Evolutionary conservation across 1,284 basidiomycete species (phyloP), one percentile per base, ranked within the genome.

Genomic region (Rhodotorula mucilaginosa): DNA sequence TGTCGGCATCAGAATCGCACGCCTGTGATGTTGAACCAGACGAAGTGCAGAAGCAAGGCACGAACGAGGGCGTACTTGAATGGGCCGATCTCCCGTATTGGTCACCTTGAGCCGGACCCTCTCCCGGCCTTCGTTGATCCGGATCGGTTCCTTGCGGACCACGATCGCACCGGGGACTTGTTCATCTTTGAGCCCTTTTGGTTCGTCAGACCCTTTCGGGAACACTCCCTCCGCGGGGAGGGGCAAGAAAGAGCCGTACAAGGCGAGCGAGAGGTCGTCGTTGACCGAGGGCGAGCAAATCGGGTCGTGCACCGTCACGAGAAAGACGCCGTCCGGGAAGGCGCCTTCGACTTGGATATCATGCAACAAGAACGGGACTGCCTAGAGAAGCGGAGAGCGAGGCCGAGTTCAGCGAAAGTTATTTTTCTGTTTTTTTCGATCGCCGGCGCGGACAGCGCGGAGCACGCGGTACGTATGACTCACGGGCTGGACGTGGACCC

Each of bases 301-400:
- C 6, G 96, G 96, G 77, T 96, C 89, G 79, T 97, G 93, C 0
- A 97, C 91, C 0, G 94, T 95, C 44, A 97, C 93, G 23, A 97
- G 86, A 82, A 97, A 97, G 0, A 94, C 92, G 6, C 93, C 88
- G 72, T 93, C 90, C 2, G 82, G 84, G 79, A 97, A 93, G 2
- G 92, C 95, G 26, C 93, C 94, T 80, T 97, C 94, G 2, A 97
- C 91, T 80, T 96, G 93, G 51, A 97, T 89, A 76, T 93, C 88
- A 73, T 93, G 80, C 29, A 83, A 68, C 29, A 80, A 73, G 48
- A 78, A 74, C 2, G 82, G 78, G 1, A 83, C 82, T 34, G 73
- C 49, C 73, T 67, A 59, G 26, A 26, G 26, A 26, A 26, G 26
- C 26, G 26, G 26, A 26, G 26, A 26, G 26, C 26, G 26, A 26